phyloP scores from a whole-genome alignment of 345 rosid genomes.

The Aethionema arabicum region DNA sequence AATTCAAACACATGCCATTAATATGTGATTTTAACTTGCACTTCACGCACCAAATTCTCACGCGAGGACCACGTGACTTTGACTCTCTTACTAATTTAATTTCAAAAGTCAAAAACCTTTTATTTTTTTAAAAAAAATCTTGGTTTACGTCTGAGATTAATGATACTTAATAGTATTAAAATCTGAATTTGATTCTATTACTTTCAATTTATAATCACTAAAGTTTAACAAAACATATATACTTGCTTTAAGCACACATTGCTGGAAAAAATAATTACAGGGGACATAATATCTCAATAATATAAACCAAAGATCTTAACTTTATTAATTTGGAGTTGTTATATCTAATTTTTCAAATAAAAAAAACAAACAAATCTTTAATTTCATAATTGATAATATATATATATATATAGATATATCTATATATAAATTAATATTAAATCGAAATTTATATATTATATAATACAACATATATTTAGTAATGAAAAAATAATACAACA shows the following conservation, averaged over 20 bases:
- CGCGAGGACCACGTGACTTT: constrained; percentile 28
- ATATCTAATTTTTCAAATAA: constrained; percentile 11
- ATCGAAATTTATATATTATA: no score
- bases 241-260: constrained; percentile 24
- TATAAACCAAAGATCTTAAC: constrained; percentile 20
- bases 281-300: constrained; percentile 20
- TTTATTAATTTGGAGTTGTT: constrained; percentile 31
- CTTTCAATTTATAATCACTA: constrained; percentile 1
- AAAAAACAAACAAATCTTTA: no score
- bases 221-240: not conserved
- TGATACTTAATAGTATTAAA: constrained; percentile 24
- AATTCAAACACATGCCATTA: constrained; percentile 13
- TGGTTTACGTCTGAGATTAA: constrained; percentile 5
- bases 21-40: constrained; percentile 31
- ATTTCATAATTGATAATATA: no score
- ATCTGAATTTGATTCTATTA: constrained; percentile 30
- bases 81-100: not conserved
- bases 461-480: no score
- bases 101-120: constrained; percentile 16
- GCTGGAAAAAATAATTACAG: constrained; percentile 26
- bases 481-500: no score
- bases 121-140: not conserved
- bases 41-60: constrained; percentile 29
- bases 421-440: no score
- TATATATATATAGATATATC: no score